Evolutionary conservation across 2,329 filamentous ascomycete species (phyloP), one percentile per base, ranked within the genome.

Genomic region (Aureobasidium sp.): DNA sequence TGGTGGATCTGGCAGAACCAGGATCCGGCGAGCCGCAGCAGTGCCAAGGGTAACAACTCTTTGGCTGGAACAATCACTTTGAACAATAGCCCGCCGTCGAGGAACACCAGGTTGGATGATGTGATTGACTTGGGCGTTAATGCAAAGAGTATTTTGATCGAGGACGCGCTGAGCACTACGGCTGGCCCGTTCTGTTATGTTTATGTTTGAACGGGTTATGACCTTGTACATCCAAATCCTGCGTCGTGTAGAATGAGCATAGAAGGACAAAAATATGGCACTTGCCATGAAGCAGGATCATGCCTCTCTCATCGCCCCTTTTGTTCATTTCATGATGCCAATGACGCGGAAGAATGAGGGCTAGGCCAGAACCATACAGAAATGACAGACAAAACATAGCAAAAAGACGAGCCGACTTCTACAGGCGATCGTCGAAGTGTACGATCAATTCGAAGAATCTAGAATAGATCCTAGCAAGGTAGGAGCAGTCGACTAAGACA

Each of bases 1-100:
- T 82, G 74, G 70, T 80, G 77, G 77, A 79, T 77, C 15, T 82
- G 80, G 80, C 79, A 82, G 68, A 79, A 76, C 63, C 68, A 73
- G 57, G 73, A 80, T 53, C 66, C 73, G 7, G 63, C 65, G 55
- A 71, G 69, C 9, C 68, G 78, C 8, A 60, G 44, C 17, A 70
- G 69, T 20, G 22, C 14, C 22, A 42, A 48, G 14, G 57, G 45
- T 5, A 29, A 63, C 41, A 66, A 70, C 62, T 71, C 68, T 5
- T 69, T 81, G 47, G 74, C 69, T 2, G 78, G 75, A 0, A 79
- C 77, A 1, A 71, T 75, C 15, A 80, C 78, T 0, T 69, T 79
- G 37, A 68, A 77, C 64, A 78, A 80, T 61, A 34, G 61, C 0
- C 78, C 79, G 1, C 72, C 75, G 0, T 75, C 74, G 31, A 61